Evolutionary conservation across 768 basidiomycete genomes (phyloP).

Genomic region (Kwoniella mangroviensis): DNA sequence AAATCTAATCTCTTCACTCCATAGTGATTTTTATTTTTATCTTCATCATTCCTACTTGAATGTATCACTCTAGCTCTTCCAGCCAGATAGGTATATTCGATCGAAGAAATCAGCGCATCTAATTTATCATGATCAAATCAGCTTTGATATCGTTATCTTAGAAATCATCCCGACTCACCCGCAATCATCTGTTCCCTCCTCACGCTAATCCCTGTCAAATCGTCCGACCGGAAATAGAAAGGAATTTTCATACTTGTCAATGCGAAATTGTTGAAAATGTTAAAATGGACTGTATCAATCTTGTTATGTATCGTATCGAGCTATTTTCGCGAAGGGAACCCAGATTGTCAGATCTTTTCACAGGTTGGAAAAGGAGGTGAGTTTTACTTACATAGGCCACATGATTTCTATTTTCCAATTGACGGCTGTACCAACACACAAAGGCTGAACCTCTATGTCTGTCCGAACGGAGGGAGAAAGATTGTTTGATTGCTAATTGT

Average conservation of each 20-base stretch:
- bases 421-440: slow-evolving; percentile 52
- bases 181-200: slow-evolving; percentile 17
- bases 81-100: slow-evolving; percentile 44
- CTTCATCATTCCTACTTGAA: slow-evolving; percentile 12
- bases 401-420: slow-evolving; percentile 73
- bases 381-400: slow-evolving; percentile 65
- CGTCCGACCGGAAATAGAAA: slow-evolving; percentile 66
- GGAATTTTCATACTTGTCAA: slow-evolving; percentile 85
- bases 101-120: slow-evolving; percentile 32
- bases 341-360: no score
- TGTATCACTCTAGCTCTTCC: slow-evolving; percentile 45
- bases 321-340: slow-evolving; percentile 20
- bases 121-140: neutral
- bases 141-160: neutral
- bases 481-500: slow-evolving; percentile 50
- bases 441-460: slow-evolving; percentile 38
- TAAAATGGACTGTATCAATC: slow-evolving; percentile 68
- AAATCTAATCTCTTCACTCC: slow-evolving; percentile 31
- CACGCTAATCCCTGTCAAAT: neutral
- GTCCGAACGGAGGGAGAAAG: slow-evolving; percentile 43
- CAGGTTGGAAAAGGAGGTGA: no score
- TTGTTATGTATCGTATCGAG: slow-evolving; percentile 75
- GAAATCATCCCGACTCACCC: slow-evolving; percentile 21
- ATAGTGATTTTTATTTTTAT: slow-evolving; percentile 22
- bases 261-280: slow-evolving; percentile 84